These are phyloP conservation scores for Colletotrichum cuscutae DNA, from an alignment of 2,329 filamentous ascomycete genomes.

Conservation along the genomic window DNA sequence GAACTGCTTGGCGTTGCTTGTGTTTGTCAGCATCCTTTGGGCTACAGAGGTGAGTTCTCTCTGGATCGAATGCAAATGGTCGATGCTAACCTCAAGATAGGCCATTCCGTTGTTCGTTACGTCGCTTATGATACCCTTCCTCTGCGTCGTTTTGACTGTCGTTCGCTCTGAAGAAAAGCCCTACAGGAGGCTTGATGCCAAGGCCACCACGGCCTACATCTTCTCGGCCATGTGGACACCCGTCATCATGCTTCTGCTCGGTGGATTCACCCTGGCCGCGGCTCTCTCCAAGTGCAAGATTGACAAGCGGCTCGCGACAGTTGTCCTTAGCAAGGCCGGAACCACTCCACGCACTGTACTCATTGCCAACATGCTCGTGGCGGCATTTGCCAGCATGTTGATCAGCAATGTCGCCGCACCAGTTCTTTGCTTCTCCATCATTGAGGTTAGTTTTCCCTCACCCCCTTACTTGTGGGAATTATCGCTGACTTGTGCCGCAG, in stretches of 20 bases:
- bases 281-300: constrained; percentile 97
- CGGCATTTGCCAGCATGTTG: constrained; percentile 98
- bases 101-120: constrained; percentile 98
- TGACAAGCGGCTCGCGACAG: constrained; percentile 95
- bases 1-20: constrained; percentile 92
- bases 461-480: not conserved
- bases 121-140: constrained; percentile 90
- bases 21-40: constrained; percentile 95
- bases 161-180: constrained; percentile 76
- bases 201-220: constrained; percentile 83
- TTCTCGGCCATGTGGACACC: constrained; percentile 99
- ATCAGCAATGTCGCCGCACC: constrained; percentile 98
- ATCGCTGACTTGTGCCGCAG: constrained; percentile 51
- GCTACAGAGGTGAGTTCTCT: constrained; percentile 81
- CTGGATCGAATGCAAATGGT: not conserved
- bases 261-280: constrained; percentile 95
- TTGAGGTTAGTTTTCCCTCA: constrained; percentile 72
- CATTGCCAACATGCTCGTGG: constrained; percentile 98
- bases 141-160: constrained; percentile 87
- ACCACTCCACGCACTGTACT: constrained; percentile 90
- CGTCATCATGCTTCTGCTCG: constrained; percentile 96
- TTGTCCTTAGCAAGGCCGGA: constrained; percentile 95
- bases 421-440: constrained; percentile 96
- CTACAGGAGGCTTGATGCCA: constrained; percentile 73
- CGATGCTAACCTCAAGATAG: constrained; percentile 52